phyloP scores from a whole-genome alignment of 208 protist species.

The Crithidia brevicula region DNA sequence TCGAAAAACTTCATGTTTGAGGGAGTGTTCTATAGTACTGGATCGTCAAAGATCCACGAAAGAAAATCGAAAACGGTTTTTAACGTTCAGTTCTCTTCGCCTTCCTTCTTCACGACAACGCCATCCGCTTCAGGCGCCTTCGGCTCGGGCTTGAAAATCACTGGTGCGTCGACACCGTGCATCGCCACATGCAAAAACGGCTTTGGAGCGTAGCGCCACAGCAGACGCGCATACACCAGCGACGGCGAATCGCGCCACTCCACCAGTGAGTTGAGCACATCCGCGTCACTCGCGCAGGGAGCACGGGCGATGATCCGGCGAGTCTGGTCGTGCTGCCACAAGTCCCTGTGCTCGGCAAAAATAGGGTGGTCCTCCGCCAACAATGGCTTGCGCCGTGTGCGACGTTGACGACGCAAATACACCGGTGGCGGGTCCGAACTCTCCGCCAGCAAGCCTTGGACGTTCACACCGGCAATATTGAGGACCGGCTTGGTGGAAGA shows the following conservation, averaged over 20 bases:
- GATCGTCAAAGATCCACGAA: no score
- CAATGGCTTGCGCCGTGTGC: conserved; percentile 41
- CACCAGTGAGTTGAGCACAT: conserved; percentile 68
- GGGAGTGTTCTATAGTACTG: no score
- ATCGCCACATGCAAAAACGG: conserved; percentile 41
- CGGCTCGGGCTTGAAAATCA: conserved; percentile 4
- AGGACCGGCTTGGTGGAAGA: conserved; percentile 28
- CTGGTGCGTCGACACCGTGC: not conserved
- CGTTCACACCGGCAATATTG: conserved; percentile 47
- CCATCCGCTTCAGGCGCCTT: not conserved
- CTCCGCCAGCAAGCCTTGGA: conserved; percentile 50
- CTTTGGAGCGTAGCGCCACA: conserved; percentile 77
- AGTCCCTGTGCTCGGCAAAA: conserved; percentile 62
- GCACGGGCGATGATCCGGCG: conserved; percentile 48
- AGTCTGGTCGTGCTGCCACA: conserved; percentile 44
- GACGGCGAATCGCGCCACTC: conserved; percentile 69
- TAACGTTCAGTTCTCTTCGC: not conserved
- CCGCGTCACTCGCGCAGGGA: conserved; percentile 71
- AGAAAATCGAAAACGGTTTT: no score
- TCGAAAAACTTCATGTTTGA: no score
- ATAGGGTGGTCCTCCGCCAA: conserved; percentile 57
- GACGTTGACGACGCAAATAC: conserved; percentile 54
- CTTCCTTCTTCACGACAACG: not conserved
- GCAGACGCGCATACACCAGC: conserved; percentile 71
- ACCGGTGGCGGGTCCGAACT: conserved; percentile 55